Percentiles rank a stretch among this genome's conserved stretches.
Evolutionary conservation across 208 protist species (phyloP).

Genomic region (Leishmania braziliensis): DNA sequence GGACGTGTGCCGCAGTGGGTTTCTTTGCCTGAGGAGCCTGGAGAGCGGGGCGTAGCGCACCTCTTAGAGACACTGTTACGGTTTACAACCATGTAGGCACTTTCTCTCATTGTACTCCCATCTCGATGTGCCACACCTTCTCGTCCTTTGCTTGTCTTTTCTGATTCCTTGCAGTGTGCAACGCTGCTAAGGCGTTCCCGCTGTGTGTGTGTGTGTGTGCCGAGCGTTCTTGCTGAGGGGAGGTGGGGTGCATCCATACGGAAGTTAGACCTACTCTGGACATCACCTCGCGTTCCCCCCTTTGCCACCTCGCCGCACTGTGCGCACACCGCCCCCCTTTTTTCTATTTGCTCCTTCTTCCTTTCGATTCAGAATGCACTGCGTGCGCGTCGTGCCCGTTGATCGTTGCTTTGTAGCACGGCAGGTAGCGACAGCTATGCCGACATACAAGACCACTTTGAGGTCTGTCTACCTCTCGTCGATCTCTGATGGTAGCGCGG

Average conservation of each 20-base stretch:
- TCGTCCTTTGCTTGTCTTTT: background rate
- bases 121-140: background rate
- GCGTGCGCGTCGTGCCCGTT: background rate
- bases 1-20: background rate
- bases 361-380: background rate
- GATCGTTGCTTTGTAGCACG: background rate
- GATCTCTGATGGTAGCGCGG: background rate
- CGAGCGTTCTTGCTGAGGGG: background rate
- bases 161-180: background rate
- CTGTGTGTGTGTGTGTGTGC: conserved; percentile 1
- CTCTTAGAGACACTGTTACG: background rate
- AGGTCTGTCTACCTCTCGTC: background rate
- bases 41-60: background rate
- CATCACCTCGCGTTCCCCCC: background rate
- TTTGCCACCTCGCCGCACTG: background rate
- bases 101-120: background rate
- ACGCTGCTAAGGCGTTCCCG: background rate
- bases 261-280: background rate
- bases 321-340: background rate
- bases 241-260: background rate
- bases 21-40: background rate
- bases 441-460: background rate
- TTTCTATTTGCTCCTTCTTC: background rate
- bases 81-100: background rate
- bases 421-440: background rate